These are phyloP conservation scores for Phycomyces blakesleeanus DNA, from an alignment of 192 early-diverging fungal genomes.

Conservation along the genomic window DNA sequence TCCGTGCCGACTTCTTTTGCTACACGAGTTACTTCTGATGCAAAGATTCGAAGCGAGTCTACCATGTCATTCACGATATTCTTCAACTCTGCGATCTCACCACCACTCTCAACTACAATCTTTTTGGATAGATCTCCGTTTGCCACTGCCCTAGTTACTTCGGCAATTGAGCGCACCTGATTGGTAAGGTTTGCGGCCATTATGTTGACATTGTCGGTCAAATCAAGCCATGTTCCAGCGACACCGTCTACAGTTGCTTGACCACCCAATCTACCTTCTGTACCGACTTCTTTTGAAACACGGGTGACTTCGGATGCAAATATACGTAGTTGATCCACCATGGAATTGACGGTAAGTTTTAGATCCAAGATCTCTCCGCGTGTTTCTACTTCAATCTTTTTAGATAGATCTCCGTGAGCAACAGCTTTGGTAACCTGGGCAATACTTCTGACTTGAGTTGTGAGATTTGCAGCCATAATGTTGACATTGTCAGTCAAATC, in stretches of 20 bases:
- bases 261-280: slow-evolving; percentile 51
- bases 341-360: slow-evolving; percentile 60
- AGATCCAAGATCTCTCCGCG: slow-evolving; percentile 61
- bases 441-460: slow-evolving; percentile 66
- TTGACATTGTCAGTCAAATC: slow-evolving; percentile 73
- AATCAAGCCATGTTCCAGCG: slow-evolving; percentile 64
- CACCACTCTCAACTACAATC: slow-evolving; percentile 60
- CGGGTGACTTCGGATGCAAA: slow-evolving; percentile 65
- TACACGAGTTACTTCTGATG: slow-evolving; percentile 55
- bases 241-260: slow-evolving; percentile 56
- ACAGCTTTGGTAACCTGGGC: slow-evolving; percentile 66
- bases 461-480: slow-evolving; percentile 66
- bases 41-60: slow-evolving; percentile 52
- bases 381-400: slow-evolving; percentile 53
- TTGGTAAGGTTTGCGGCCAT: slow-evolving; percentile 65
- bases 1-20: slow-evolving; percentile 68
- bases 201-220: slow-evolving; percentile 63
- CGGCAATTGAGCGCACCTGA: slow-evolving; percentile 69
- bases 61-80: slow-evolving; percentile 72
- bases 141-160: slow-evolving; percentile 60
- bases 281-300: slow-evolving; percentile 60
- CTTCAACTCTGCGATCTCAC: slow-evolving; percentile 68
- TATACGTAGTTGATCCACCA: slow-evolving; percentile 62
- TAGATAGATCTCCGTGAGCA: slow-evolving; percentile 61
- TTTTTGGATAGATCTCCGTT: slow-evolving; percentile 62